Conservation (phyloP, 2,329 filamentous ascomycete species). For the Epichloe elymi region DNA sequence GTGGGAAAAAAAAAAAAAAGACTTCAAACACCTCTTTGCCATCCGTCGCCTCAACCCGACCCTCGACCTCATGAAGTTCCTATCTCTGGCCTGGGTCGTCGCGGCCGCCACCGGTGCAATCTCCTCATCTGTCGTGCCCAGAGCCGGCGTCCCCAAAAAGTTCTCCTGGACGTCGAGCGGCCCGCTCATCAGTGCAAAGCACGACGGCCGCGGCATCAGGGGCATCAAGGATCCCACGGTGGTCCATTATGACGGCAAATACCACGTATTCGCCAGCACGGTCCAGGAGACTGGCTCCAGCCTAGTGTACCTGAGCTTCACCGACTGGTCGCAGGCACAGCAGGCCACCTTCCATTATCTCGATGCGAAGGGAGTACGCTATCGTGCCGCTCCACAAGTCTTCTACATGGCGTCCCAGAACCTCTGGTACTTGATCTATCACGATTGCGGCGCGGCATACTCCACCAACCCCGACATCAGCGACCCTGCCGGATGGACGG, state of each 20-base stretch:
- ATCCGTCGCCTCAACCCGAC: too few relatives aligned
- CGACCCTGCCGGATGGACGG: neutral
- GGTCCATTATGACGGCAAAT: slow-evolving; percentile 40
- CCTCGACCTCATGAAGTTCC: neutral
- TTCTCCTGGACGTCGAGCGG: slow-evolving; percentile 1
- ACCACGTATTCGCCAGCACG: slow-evolving; percentile 47
- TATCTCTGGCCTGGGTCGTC: neutral
- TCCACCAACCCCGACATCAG: slow-evolving; percentile 2
- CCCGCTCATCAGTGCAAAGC: neutral
- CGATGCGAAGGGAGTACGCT: neutral
- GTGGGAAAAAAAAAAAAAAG: too few relatives aligned
- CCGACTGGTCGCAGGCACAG: slow-evolving; percentile 27
- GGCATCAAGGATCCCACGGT: slow-evolving; percentile 48
- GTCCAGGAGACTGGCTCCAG: slow-evolving; percentile 33
- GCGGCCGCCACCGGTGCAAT: neutral
- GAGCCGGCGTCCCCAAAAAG: neutral
- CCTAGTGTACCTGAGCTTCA: slow-evolving; percentile 47
- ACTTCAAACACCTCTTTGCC: too few relatives aligned
- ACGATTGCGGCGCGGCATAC: neutral
- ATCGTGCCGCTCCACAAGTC: neutral
- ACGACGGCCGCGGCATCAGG: neutral
- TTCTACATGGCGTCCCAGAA: neutral
- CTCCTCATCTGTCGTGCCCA: too few relatives aligned
- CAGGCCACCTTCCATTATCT: neutral
- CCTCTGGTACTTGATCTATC: slow-evolving; percentile 1